These are phyloP conservation scores for Fusarium acutatum DNA, from an alignment of 2,329 filamentous ascomycete genomes.

Conservation along the genomic window DNA sequence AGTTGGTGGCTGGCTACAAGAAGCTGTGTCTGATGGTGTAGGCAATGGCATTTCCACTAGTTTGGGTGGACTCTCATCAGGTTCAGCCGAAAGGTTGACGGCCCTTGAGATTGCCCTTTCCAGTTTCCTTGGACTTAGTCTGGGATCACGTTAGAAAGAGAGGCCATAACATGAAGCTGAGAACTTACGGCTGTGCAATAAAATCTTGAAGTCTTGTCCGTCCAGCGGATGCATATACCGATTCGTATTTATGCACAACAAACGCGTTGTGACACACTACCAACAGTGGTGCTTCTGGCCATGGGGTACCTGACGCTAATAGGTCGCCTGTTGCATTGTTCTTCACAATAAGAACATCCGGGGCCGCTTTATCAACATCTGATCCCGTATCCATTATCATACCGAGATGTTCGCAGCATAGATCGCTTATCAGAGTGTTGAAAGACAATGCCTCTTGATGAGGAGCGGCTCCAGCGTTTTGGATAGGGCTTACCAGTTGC, in stretches of 20 bases:
- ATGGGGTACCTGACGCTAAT: not conserved
- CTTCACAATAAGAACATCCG: slow-evolving; percentile 38
- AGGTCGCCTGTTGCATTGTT: not conserved
- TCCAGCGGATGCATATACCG: slow-evolving; percentile 17
- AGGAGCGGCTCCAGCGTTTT: too few species aligned
- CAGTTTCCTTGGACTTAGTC: slow-evolving; percentile 48
- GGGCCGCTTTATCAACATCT: not conserved
- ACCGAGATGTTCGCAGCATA: slow-evolving; percentile 2
- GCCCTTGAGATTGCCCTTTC: slow-evolving; percentile 34
- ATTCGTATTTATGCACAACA: slow-evolving; percentile 37
- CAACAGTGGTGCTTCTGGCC: slow-evolving; percentile 29
- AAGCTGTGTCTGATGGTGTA: not conserved
- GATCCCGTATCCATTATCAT: not conserved
- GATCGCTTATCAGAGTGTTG: not conserved
- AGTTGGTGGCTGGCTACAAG: not conserved
- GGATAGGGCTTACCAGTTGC: not conserved
- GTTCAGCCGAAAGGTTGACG: not conserved
- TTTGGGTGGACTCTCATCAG: not conserved
- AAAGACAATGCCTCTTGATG: not conserved
- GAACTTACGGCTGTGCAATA: slow-evolving; percentile 48
- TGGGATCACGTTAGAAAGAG: slow-evolving; percentile 15
- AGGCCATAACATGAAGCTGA: not conserved
- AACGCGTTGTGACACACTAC: slow-evolving; percentile 44
- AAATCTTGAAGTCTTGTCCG: slow-evolving; percentile 43
- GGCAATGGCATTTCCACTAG: not conserved